Evolutionary conservation across 768 basidiomycete species (phyloP), one percentile per base, ranked within the genome.

Genomic region (Calocera cornea): DNA sequence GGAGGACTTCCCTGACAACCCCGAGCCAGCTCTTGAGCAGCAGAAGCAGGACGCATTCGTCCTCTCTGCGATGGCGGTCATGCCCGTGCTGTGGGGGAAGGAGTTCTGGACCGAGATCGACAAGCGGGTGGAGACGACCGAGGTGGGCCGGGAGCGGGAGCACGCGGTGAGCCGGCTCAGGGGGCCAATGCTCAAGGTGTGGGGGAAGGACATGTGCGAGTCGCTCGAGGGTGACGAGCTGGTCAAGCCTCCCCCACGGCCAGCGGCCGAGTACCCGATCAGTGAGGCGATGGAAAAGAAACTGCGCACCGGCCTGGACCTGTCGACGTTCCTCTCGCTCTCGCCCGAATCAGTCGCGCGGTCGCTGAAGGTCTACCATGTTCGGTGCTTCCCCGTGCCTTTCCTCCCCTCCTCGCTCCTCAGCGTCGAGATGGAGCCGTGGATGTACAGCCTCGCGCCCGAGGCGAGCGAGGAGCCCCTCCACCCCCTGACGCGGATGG

Each of bases 101-200:
- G 54, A 60, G 54, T 60, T 60, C 54, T 60, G 54, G 54, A 19
- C 54, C 11, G 54, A 60, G 54, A 60, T 60, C 31, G 54, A 60
- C 2, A 60, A 60, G 54, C 54, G 54, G 2, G 54, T 60, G 54
- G 54, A 60, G 54, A 60, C 14, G 14, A 60, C 27, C 2, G 54
- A 60, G 54, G 54, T 16, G 11, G 54, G 54, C 2, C 24, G 27
- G 16, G 54, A 60, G 54, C 24, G 54, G 27, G 54, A 60, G 54
- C 14, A 60, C 7, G 54, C 54, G 54, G 54, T 60, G 31, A 27
- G 31, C 2, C 54, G 54, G 14, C 54, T 60, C 16, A 60, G 54
- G 27, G 2, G 27, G 54, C 14, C 54, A 10, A 60, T 60, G 54
- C 31, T 60, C 27, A 19, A 2, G 7, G 54, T 60, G 11, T 60